phyloP scores from a whole-genome alignment of 345 rosid genomes.

The Euphorbia tirucalli region DNA sequence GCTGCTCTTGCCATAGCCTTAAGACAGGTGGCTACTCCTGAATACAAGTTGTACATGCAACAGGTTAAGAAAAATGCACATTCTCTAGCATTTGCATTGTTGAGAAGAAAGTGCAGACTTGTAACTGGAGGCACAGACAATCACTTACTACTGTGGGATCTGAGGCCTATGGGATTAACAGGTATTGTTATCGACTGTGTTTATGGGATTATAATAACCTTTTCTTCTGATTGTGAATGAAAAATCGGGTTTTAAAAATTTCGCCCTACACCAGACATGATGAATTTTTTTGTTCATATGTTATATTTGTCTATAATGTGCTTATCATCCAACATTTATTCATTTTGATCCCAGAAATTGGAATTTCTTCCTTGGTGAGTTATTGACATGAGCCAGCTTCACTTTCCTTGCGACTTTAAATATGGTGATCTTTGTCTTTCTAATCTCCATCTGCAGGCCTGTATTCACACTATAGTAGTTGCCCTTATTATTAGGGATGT shows the following conservation, averaged over 20 bases:
- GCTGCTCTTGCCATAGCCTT: constrained; percentile 97
- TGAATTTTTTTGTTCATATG: neutral
- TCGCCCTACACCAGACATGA: neutral
- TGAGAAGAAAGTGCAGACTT: constrained; percentile 73
- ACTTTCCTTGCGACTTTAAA: neutral
- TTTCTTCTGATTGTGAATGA: too few species aligned
- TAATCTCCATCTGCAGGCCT: neutral
- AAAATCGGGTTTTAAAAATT: too few species aligned
- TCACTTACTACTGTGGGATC: constrained; percentile 93
- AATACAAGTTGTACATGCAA: constrained; percentile 75
- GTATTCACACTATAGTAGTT: neutral
- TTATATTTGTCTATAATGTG: neutral
- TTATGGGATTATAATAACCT: neutral
- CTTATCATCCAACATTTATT: neutral
- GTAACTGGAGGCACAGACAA: constrained; percentile 97
- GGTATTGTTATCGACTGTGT: constrained; percentile 28
- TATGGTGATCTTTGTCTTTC: too few species aligned
- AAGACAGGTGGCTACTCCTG: constrained; percentile 85
- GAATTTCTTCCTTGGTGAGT: neutral
- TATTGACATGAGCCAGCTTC: neutral
- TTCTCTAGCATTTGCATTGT: constrained; percentile 72
- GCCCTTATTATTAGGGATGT: neutral
- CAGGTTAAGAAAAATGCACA: constrained; percentile 97
- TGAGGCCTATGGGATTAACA: constrained; percentile 74
- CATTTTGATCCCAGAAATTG: neutral